Conservation (phyloP, 2,329 filamentous ascomycete genomes). For the Fusarium proliferatum region DNA sequence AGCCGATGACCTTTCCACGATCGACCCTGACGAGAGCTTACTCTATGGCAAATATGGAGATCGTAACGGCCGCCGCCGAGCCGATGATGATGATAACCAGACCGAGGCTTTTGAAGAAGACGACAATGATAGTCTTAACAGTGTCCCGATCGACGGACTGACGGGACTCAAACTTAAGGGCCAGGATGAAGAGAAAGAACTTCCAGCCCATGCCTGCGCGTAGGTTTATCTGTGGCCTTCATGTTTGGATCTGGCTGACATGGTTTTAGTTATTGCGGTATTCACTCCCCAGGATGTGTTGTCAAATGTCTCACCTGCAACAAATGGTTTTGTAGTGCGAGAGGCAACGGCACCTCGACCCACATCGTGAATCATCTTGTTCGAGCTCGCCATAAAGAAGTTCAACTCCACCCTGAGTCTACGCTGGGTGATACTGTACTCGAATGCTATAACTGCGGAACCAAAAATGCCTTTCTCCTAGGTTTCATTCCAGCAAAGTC, state of each 20-base stretch:
- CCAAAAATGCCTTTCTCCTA: constrained; percentile 98
- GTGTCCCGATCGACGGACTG: constrained; percentile 81
- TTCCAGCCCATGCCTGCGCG: constrained; percentile 96
- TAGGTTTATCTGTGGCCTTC: constrained; percentile 62
- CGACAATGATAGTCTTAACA: constrained; percentile 79
- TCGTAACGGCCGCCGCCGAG: constrained; percentile 71
- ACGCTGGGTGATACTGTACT: constrained; percentile 94
- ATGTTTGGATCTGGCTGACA: constrained; percentile 39
- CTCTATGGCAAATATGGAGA: constrained; percentile 77
- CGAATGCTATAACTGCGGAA: constrained; percentile 99
- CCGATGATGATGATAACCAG: constrained; percentile 90
- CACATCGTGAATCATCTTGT: constrained; percentile 99
- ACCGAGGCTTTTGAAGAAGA: constrained; percentile 87
- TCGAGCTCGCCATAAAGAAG: constrained; percentile 97
- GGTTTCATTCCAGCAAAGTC: constrained; percentile 99
- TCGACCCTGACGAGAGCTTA: constrained; percentile 83
- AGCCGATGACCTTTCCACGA: constrained; percentile 77
- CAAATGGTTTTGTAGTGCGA: constrained; percentile 99
- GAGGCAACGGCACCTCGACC: constrained; percentile 94
- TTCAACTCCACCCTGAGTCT: constrained; percentile 93
- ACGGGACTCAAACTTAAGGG: constrained; percentile 70
- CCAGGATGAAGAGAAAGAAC: constrained; percentile 84
- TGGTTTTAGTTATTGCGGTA: constrained; percentile 84
- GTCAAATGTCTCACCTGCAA: constrained; percentile 96
- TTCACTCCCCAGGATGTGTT: constrained; percentile 93